A percentile compares a stretch with the other conserved stretches of the same genome.
These are phyloP conservation scores for Piper longum DNA, from an alignment of 164 flowering plant species.

Conservation along the genomic window DNA sequence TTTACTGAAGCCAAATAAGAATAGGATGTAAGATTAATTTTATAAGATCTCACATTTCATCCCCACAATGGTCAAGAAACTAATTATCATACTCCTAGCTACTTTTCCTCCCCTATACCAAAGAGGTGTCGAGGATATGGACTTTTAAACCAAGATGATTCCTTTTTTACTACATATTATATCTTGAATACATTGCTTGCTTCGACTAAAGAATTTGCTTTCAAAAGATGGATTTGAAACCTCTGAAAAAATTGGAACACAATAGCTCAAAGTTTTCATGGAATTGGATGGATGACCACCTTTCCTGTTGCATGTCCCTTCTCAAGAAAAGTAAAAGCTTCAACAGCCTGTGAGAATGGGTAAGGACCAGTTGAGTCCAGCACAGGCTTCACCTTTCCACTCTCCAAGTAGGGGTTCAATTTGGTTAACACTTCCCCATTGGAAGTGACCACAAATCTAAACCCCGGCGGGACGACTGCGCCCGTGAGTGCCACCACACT, in stretches of 20 bases:
- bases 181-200: no score
- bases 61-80: no score
- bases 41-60: no score
- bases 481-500: constrained; percentile 72
- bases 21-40: no score
- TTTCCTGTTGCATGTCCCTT: constrained; percentile 65
- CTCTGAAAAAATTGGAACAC: not conserved
- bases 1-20: no score
- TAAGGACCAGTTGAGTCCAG: constrained; percentile 75
- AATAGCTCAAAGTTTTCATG: constrained; percentile 16
- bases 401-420: constrained; percentile 70
- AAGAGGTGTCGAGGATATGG: no score
- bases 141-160: no score
- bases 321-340: constrained; percentile 77
- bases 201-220: no score
- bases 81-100: no score
- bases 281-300: constrained; percentile 71
- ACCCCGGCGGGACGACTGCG: constrained; percentile 70
- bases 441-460: constrained; percentile 80
- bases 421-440: constrained; percentile 55
- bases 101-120: no score
- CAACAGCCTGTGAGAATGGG: constrained; percentile 49
- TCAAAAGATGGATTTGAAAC: no score
- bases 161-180: no score
- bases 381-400: constrained; percentile 74